Percentiles rank a stretch among this genome's conserved stretches.
These are phyloP conservation scores for Hygrophila difformis DNA, from an alignment of 257 asterid genomes.

Conservation along the genomic window DNA sequence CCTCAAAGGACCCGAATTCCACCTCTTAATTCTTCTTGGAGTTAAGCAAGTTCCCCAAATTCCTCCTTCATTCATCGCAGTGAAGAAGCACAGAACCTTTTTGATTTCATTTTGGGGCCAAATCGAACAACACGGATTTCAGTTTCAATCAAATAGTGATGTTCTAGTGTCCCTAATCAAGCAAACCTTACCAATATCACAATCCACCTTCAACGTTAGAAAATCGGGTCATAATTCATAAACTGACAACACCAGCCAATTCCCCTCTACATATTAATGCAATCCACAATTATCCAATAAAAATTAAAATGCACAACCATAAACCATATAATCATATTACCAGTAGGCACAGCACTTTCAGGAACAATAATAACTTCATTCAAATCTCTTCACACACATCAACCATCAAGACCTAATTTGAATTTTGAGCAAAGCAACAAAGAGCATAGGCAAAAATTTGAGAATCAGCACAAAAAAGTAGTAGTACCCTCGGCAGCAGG, in stretches of 20 bases:
- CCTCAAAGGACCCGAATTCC: too few relatives aligned
- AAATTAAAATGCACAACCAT: too few relatives aligned
- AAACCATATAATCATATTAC: too few relatives aligned
- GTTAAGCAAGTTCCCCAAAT: too few relatives aligned
- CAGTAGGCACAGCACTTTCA: too few relatives aligned
- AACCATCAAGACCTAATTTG: conserved; percentile 1
- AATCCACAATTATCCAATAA: neutral
- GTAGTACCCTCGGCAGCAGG: conserved; percentile 69
- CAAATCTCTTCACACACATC: too few relatives aligned
- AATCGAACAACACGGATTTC: neutral
- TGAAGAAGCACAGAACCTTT: neutral
- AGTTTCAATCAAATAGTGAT: neutral
- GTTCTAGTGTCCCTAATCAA: neutral
- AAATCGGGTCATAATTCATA: conserved; percentile 2
- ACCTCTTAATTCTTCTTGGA: too few relatives aligned
- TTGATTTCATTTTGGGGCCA: neutral
- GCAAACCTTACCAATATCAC: conserved; percentile 3
- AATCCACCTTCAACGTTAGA: conserved; percentile 5
- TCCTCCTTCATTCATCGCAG: too few relatives aligned
- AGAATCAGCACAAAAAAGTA: too few relatives aligned
- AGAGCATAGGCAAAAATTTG: too few relatives aligned
- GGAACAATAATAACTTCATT: too few relatives aligned
- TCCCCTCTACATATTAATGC: neutral
- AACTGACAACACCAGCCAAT: neutral
- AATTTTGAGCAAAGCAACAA: too few relatives aligned